Evolutionary conservation across 225 moss, liverwort and hornwort species (phyloP).

Genomic region (Pseudoscleropodium purum): DNA sequence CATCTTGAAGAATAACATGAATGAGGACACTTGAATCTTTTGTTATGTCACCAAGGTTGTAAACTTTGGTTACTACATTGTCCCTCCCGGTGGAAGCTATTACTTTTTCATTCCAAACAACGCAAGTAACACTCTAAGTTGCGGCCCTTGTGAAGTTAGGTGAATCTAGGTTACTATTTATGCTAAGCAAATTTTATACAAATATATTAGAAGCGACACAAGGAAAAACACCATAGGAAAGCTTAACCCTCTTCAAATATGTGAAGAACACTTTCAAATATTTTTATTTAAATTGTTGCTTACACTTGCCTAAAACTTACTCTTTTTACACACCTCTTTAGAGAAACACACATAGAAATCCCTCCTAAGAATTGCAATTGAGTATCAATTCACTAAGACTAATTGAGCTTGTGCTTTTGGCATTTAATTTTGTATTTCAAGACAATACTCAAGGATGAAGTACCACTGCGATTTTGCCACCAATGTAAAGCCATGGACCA

Average conservation of each 20-base stretch:
- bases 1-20: background rate
- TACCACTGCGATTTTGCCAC: background rate
- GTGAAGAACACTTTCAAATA: fast-evolving
- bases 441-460: background rate
- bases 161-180: fast-evolving
- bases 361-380: background rate
- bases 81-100: background rate
- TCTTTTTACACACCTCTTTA: background rate
- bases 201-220: fast-evolving
- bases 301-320: background rate
- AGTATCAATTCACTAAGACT: fast-evolving
- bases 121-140: too few relatives aligned
- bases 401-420: too few relatives aligned
- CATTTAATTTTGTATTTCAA: background rate
- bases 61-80: background rate
- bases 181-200: background rate
- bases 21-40: background rate
- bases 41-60: background rate
- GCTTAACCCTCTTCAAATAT: background rate
- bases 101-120: background rate
- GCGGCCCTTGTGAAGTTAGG: background rate
- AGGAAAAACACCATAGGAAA: too few relatives aligned
- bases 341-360: fast-evolving
- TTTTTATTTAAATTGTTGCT: background rate
- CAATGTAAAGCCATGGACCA: too few relatives aligned